phyloP scores from a whole-genome alignment of 169 alveolate species.

The Miamiensis avidus region DNA sequence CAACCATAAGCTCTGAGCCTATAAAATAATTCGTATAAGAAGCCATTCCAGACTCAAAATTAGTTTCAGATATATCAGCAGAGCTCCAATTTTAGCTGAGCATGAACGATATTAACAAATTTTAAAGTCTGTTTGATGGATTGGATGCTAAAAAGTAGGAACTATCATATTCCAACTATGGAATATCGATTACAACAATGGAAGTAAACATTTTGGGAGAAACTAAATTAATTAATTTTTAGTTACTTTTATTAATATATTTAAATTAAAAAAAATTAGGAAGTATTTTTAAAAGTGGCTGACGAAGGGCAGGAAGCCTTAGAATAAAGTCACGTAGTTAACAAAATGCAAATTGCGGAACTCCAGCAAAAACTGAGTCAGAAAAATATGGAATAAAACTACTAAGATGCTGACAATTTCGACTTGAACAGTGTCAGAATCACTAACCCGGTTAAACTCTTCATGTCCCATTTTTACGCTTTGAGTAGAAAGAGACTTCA shows the following conservation, averaged over 20 bases:
- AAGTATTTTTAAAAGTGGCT: conserved; percentile 58
- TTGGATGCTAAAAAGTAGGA: not conserved
- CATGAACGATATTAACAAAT: not conserved
- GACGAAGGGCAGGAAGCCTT: conserved; percentile 2
- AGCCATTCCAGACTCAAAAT: conserved; percentile 2
- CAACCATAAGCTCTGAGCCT: conserved; percentile 64
- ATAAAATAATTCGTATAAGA: conserved; percentile 41
- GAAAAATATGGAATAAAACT: not conserved
- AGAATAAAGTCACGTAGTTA: conserved; percentile 30
- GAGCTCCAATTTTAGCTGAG: not conserved
- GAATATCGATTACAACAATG: conserved; percentile 64
- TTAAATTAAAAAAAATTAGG: too few relatives aligned
- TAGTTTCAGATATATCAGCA: not conserved
- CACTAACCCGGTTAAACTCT: not conserved
- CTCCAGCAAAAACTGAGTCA: conserved; percentile 30
- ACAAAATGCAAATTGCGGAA: conserved; percentile 24
- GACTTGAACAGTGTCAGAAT: conserved; percentile 3
- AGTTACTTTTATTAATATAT: too few relatives aligned
- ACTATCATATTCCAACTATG: conserved; percentile 1
- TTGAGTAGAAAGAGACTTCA: conserved; percentile 57
- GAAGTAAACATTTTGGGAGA: conserved; percentile 21
- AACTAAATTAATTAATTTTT: too few relatives aligned
- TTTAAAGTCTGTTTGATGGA: not conserved
- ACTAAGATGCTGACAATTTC: conserved; percentile 4
- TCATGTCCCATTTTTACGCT: conserved; percentile 59